Conservation (phyloP, 1,139 yeast genomes). For the Kurtzmaniella quercitrusa region DNA sequence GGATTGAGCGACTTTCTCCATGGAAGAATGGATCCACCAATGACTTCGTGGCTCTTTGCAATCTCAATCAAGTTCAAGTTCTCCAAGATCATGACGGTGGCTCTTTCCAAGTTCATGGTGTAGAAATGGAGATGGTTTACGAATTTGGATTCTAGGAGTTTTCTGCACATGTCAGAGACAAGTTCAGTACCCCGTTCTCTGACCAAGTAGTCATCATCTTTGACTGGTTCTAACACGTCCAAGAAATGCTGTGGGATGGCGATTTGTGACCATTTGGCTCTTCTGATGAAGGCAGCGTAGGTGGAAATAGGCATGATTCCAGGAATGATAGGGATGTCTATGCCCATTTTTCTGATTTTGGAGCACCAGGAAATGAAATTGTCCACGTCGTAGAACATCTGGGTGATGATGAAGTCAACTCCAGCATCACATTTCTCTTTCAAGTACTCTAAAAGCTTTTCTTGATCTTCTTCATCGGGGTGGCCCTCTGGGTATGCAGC, state of each 20-base stretch:
- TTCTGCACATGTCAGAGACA: constrained; percentile 78
- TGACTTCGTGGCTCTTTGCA: constrained; percentile 36
- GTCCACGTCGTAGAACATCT: constrained; percentile 87
- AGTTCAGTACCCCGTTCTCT: constrained; percentile 83
- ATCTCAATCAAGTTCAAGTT: constrained; percentile 54
- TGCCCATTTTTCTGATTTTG: constrained; percentile 67
- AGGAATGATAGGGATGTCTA: constrained; percentile 85
- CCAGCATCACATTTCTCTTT: constrained; percentile 92
- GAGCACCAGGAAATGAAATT: constrained; percentile 80
- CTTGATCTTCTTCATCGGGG: constrained; percentile 72
- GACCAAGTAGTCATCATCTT: constrained; percentile 85
- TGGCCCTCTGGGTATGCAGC: constrained; percentile 79
- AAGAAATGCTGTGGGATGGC: constrained; percentile 71
- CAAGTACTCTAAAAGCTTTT: constrained; percentile 55
- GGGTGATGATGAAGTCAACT: constrained; percentile 89
- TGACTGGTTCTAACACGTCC: constrained; percentile 71
- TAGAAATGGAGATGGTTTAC: constrained; percentile 89
- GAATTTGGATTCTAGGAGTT: constrained; percentile 64
- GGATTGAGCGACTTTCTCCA: constrained; percentile 92
- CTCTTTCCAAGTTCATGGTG: constrained; percentile 92
- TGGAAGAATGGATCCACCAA: constrained; percentile 51
- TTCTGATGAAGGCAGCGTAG: constrained; percentile 83
- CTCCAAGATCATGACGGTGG: constrained; percentile 86
- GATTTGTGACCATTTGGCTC: constrained; percentile 93
- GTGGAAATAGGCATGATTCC: constrained; percentile 98